Evolutionary conservation across 1,284 basidiomycete species (phyloP), one percentile per base, ranked within the genome.

Genomic region (Microbotryum scabiosae): DNA sequence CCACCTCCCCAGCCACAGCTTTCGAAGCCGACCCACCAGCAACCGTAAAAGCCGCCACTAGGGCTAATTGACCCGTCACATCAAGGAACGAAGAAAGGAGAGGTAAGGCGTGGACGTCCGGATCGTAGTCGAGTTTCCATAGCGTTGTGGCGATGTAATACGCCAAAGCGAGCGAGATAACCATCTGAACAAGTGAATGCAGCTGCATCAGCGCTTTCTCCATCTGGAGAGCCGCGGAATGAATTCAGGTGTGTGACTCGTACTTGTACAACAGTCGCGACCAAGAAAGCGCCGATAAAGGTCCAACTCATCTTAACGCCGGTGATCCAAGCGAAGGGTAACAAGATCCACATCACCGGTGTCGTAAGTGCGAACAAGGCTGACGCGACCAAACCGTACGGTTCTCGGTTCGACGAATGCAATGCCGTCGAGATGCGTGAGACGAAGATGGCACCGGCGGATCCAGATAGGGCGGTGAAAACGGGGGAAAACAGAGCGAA

Each of bases 21-120:
- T 41, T 41, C 9, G 36, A 20, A 21, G 8, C 20, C 47, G 18
- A 72, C 18, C 72, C 71, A 2, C 77, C 76, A 55, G 73, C 57
- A 9, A 59, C 59, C 5, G 73, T 75, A 62, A 76, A 81, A n/a
- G 76, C 76, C 46, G 74, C 52, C 4, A 76, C 74, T 43, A 97
- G 82, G 21, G 96, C 76, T 10, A 87, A 74, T 75, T 97, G 92
- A 9, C 90, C 91, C n/a, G 90, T 76, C 52, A 97, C 84, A 74
- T 98, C 94, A 76, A 97, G 85, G 44, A 90, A 74, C 0, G 90
- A 87, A 2, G 88, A 90, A 67, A 96, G 89, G 45, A 94, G 83
- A 3, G 94, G 94, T 21, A 97, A 78, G 2, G 90, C 90, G 74
- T 97, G 96, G 75, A 88, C 87, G 50, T 96, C 92, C 14, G 94